Percentiles rank a stretch among this genome's conserved stretches.
phyloP scores from a whole-genome alignment of 192 early-diverging fungal genomes.

The Diversispora epigaea region DNA sequence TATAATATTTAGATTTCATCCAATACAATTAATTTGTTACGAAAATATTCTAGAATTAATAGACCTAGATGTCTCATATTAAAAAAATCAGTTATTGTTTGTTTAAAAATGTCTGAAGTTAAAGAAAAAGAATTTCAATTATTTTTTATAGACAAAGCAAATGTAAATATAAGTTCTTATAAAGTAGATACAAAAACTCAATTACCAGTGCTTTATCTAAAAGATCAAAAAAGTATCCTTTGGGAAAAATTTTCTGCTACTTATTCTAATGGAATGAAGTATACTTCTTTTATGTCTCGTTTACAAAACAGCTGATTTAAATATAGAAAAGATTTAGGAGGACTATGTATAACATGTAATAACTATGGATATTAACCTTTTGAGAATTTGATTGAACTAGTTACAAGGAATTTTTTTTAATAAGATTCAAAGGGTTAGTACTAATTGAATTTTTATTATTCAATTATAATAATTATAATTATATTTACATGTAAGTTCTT shows the following conservation, averaged over 20 bases:
- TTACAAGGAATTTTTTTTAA: neutral
- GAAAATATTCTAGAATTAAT: constrained; percentile 5
- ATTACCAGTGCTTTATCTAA: neutral
- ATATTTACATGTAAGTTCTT: too few relatives aligned
- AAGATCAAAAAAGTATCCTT: neutral
- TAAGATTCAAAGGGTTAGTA: neutral
- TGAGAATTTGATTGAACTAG: neutral
- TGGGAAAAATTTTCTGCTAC: neutral
- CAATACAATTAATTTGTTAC: neutral
- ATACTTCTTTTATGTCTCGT: neutral
- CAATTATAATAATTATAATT: too few relatives aligned
- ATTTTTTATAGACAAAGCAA: neutral
- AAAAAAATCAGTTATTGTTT: neutral
- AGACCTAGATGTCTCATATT: neutral
- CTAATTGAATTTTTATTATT: neutral
- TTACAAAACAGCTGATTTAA: neutral
- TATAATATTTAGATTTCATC: neutral
- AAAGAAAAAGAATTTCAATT: constrained; percentile 6
- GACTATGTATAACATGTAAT: constrained; percentile 9
- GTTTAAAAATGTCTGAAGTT: neutral
- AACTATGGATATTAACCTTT: neutral
- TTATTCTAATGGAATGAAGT: neutral
- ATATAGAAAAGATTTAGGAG: neutral
- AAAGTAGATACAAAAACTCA: neutral
- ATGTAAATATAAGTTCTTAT: neutral